Percentiles rank a stretch among this genome's conserved stretches.
phyloP scores from a whole-genome alignment of 768 basidiomycete species.

The Gymnopilus junonius region DNA sequence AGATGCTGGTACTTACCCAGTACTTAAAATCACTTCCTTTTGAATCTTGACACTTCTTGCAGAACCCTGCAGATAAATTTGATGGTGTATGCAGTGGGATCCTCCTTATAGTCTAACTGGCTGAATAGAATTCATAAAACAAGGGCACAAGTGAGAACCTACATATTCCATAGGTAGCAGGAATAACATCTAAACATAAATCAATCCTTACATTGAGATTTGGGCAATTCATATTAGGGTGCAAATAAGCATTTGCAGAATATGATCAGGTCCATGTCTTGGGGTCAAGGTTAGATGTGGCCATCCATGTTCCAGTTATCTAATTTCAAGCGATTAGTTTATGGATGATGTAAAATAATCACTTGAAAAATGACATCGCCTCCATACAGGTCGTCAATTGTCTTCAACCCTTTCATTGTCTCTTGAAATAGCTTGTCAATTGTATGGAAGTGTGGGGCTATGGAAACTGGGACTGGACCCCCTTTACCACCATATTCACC shows the following conservation, averaged over 20 bases:
- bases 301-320: conserved; percentile 26
- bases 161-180: background rate
- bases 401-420: conserved; percentile 28
- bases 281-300: conserved; percentile 14
- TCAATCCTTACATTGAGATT: conserved; percentile 46
- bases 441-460: conserved; percentile 30
- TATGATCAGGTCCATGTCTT: conserved; percentile 66
- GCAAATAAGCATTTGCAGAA: conserved; percentile 64
- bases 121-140: conserved; percentile 16
- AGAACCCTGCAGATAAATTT: conserved; percentile 36
- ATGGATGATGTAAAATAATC: background rate
- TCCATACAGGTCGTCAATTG: conserved; percentile 32
- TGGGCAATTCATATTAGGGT: conserved; percentile 59
- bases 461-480: conserved; percentile 34
- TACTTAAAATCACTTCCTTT: background rate
- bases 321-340: background rate
- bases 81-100: conserved; percentile 30
- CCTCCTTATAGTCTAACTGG: background rate
- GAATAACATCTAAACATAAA: background rate
- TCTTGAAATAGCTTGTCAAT: conserved; percentile 29
- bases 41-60: background rate
- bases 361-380: conserved; percentile 26
- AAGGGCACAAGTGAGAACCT: conserved; percentile 28
- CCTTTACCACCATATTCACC: conserved; percentile 25
- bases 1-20: background rate